A percentile compares a stretch with the other conserved stretches of the same genome.
Conservation (phyloP, 495 filamentous ascomycete genomes). For the Neurospora africana region DNA sequence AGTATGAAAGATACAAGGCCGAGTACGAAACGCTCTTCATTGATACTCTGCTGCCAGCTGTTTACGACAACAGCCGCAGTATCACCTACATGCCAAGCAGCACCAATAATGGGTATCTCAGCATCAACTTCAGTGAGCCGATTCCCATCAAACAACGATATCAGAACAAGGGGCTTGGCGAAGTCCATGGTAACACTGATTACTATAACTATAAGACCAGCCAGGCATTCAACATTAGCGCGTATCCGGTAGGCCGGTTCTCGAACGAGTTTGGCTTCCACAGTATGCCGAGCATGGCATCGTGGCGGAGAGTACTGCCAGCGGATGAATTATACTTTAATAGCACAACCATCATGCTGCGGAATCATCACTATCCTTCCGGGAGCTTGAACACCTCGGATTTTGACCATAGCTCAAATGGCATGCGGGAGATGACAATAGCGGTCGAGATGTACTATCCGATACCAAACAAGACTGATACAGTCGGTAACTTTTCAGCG, state of each 20-base stretch:
- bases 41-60: conserved; percentile 46
- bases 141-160: conserved; percentile 54
- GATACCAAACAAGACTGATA: conserved; percentile 44
- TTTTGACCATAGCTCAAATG: conserved; percentile 26
- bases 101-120: conserved; percentile 54
- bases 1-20: conserved; percentile 31
- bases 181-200: conserved; percentile 58
- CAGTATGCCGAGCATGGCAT: conserved; percentile 55
- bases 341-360: conserved; percentile 45
- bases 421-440: conserved; percentile 56
- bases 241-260: conserved; percentile 54
- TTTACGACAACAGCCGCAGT: conserved; percentile 54
- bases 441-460: conserved; percentile 53
- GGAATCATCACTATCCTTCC: conserved; percentile 56
- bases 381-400: conserved; percentile 40
- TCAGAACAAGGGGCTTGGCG: conserved; percentile 43
- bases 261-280: conserved; percentile 59
- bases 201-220: conserved; percentile 55
- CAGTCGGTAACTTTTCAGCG: conserved; percentile 54
- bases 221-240: conserved; percentile 44
- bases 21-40: conserved; percentile 57
- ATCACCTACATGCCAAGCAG: conserved; percentile 60
- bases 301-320: conserved; percentile 46
- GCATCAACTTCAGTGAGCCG: conserved; percentile 44
- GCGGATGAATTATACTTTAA: conserved; percentile 48